Evolutionary conservation across 2,329 filamentous ascomycete species (phyloP), one percentile per base, ranked within the genome.

Genomic region (Pseudogymnoascus sp.): DNA sequence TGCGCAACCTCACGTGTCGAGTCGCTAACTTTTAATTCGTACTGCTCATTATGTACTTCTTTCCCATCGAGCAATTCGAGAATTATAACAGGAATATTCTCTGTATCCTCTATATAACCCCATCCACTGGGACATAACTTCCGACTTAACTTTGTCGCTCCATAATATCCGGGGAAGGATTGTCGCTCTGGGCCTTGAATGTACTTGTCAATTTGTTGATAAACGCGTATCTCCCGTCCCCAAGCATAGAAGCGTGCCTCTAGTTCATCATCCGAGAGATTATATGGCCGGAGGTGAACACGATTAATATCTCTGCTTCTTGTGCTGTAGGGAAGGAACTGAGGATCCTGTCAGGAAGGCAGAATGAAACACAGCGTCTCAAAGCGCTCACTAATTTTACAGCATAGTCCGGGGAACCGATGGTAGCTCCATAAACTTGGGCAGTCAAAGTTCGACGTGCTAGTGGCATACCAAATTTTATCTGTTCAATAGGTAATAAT

Each of bases 151-250:
- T 31, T 53, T 53, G 47, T 53, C 6, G 47, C 47, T 14, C 47
- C 47, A 14, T 53, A 53, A 8, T 53, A 53, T n/a, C 16, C 31
- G 47, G 47, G 47, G 10, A 53, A 53, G 47, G 31, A 53, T 53
- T 31, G 24, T 11, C 24, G 24, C 24, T 53, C 47, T 10, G 47
- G 47, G 47, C 7, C 26, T 14, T 10, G 4, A 3, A 53, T 53
- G 47, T 31, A 53, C 47, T 53, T 53, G n/a, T 50, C 44, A 53
- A 53, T 53, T 3, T 53, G 47, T 53, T 53, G 24, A 31, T 53
- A 53, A 16, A 53, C 47, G 6, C 47, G 47, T 14, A 31, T 16
- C 47, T 53, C 47, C 8, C 47, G 47, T 16, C 47, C 31, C 47
- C 47, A 53, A 6, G 47, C 24, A 31, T 53, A 4, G 47, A 53